Evolutionary conservation across 306 rosid genomes (phyloP).

Genomic region (Cyclanthera cordifolia): DNA sequence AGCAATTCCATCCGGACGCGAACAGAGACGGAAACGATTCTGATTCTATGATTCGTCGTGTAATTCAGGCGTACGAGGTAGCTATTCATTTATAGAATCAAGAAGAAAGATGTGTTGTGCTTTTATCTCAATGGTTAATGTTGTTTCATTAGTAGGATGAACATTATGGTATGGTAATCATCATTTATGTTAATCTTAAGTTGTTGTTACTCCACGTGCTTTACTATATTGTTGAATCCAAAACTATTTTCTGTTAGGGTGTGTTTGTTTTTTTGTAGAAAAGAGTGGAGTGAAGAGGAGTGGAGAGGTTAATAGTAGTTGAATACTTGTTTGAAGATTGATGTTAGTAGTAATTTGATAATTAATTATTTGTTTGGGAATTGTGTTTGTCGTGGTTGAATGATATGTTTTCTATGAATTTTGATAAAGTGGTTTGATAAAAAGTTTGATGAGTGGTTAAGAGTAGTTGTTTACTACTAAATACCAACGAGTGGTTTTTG

Average conservation of each 20-base stretch:
- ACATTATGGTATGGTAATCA: background rate
- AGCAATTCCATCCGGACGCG: constrained; percentile 83
- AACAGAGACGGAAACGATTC: constrained; percentile 35
- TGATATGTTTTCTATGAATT: too few relatives aligned
- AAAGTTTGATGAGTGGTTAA: too few relatives aligned
- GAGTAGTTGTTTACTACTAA: too few relatives aligned
- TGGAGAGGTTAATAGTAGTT: too few relatives aligned
- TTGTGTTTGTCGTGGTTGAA: too few relatives aligned
- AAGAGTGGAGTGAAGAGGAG: too few relatives aligned
- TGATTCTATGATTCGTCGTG: constrained; percentile 68
- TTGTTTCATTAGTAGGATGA: constrained; percentile 1
- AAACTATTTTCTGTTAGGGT: background rate
- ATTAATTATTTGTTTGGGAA: too few relatives aligned
- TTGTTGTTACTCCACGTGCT: background rate
- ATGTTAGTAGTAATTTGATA: too few relatives aligned
- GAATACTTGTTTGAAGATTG: too few relatives aligned
- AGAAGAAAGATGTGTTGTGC: background rate
- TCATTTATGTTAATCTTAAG: background rate
- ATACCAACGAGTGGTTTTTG: too few relatives aligned
- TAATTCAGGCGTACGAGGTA: constrained; percentile 78
- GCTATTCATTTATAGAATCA: background rate
- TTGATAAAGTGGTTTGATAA: too few relatives aligned
- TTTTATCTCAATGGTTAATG: background rate
- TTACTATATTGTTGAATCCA: background rate
- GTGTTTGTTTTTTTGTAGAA: too few relatives aligned